Percentiles rank a stretch among this genome's conserved stretches.
These are phyloP conservation scores for Bondarzewia mesenterica DNA, from an alignment of 1,284 basidiomycete species.

Conservation along the genomic window DNA sequence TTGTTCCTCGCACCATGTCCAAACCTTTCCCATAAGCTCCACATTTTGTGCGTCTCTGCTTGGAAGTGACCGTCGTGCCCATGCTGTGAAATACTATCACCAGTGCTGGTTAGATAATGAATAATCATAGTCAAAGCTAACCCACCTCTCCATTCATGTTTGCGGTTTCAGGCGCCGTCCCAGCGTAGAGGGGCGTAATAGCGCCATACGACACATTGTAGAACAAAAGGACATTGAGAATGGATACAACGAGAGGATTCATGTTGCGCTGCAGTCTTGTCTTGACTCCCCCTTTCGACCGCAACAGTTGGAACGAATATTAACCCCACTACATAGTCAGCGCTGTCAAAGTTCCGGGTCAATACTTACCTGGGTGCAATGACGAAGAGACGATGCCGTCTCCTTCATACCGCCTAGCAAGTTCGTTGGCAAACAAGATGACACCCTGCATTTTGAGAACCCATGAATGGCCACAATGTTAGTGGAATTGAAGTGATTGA, in stretches of 20 bases:
- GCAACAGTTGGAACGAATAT: not conserved
- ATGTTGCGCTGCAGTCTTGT: conserved; percentile 2
- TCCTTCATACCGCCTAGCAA: conserved; percentile 22
- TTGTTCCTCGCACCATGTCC: conserved; percentile 27
- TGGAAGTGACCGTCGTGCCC: conserved; percentile 9
- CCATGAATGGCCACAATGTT: not conserved
- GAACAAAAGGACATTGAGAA: not conserved
- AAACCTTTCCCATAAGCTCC: conserved; percentile 20
- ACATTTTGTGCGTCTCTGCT: conserved; percentile 14
- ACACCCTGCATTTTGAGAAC: conserved; percentile 22
- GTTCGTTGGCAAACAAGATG: conserved; percentile 28
- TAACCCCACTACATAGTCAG: not conserved
- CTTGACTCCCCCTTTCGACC: not conserved
- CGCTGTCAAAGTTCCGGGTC: too few species aligned
- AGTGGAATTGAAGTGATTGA: not conserved
- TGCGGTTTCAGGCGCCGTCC: conserved; percentile 9
- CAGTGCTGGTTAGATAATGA: not conserved
- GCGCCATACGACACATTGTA: conserved; percentile 8
- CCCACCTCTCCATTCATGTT: conserved; percentile 8
- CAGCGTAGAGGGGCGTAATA: conserved; percentile 15
- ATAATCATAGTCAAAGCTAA: not conserved
- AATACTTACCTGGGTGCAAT: conserved; percentile 28
- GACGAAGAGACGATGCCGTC: conserved; percentile 28
- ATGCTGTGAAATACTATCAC: conserved; percentile 9
- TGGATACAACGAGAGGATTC: not conserved